phyloP scores from a whole-genome alignment of 73 alveolate genomes.

The Tetrahymena malaccensis region DNA sequence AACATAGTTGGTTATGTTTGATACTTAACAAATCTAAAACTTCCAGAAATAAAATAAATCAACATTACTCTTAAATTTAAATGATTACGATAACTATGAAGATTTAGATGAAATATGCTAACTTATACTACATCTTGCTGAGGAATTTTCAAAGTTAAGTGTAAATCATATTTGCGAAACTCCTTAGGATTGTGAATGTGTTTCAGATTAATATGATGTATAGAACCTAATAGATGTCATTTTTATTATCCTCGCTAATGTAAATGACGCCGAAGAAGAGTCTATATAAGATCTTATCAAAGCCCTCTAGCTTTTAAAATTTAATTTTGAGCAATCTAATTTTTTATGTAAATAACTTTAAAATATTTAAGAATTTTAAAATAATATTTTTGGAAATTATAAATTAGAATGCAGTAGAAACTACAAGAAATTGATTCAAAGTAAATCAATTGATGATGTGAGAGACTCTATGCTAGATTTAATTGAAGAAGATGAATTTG shows the following conservation, averaged over 20 bases:
- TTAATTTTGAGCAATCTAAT: background rate
- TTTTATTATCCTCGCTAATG: background rate
- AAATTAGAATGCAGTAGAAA: background rate
- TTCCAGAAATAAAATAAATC: background rate
- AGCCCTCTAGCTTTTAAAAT: background rate
- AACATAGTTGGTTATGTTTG: background rate
- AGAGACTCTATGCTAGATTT: background rate
- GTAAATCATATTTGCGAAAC: background rate
- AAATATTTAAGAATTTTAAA: background rate
- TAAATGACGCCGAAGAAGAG: background rate
- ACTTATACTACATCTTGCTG: background rate
- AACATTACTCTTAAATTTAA: background rate
- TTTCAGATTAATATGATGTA: background rate
- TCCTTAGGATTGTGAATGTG: background rate
- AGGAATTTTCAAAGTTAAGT: background rate
- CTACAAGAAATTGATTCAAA: background rate
- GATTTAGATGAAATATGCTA: background rate
- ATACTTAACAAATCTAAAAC: background rate
- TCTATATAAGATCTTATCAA: background rate
- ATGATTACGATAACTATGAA: background rate
- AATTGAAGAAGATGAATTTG: background rate
- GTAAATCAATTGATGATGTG: background rate
- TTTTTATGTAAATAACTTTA: background rate
- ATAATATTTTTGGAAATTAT: background rate
- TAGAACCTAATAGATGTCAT: background rate